phyloP scores from a whole-genome alignment of 768 basidiomycete species.

The Leccinum boreale region DNA sequence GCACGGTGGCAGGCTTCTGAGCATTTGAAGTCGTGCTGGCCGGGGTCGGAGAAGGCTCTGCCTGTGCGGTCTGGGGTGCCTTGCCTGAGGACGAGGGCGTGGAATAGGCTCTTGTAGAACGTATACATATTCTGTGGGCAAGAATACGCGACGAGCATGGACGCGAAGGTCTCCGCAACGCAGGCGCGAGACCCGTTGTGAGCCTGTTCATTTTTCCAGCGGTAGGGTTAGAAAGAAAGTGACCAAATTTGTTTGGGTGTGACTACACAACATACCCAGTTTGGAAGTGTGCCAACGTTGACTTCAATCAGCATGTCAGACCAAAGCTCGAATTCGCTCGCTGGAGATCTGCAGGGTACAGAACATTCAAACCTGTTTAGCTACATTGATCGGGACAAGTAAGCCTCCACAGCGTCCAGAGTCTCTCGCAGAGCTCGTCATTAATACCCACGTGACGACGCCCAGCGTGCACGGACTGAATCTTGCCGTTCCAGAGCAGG shows the following conservation, averaged over 20 bases:
- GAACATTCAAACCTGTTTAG: slow-evolving; percentile 55
- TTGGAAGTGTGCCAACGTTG: slow-evolving; percentile 9
- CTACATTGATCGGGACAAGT: slow-evolving; percentile 68
- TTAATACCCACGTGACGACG: not conserved
- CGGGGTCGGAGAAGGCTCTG: slow-evolving; percentile 3
- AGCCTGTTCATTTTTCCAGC: slow-evolving; percentile 26
- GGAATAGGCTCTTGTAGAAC: slow-evolving; percentile 14
- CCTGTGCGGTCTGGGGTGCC: not conserved
- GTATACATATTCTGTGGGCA: not conserved
- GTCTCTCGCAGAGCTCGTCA: not conserved
- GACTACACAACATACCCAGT: slow-evolving; percentile 1
- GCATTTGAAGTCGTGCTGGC: not conserved
- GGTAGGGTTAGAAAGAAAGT: not conserved
- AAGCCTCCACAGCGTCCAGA: slow-evolving; percentile 17
- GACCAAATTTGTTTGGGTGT: slow-evolving; percentile 20
- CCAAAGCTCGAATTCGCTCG: slow-evolving; percentile 38
- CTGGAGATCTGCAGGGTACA: slow-evolving; percentile 43
- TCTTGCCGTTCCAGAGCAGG: slow-evolving; percentile 75
- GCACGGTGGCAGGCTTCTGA: slow-evolving; percentile 3
- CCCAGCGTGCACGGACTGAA: slow-evolving; percentile 78
- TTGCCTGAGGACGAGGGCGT: slow-evolving; percentile 13
- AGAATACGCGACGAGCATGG: slow-evolving; percentile 3
- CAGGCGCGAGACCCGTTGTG: slow-evolving; percentile 3
- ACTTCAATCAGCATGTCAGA: slow-evolving; percentile 14
- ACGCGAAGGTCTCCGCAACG: slow-evolving; percentile 10